phyloP scores from a whole-genome alignment of 1,284 basidiomycete genomes.

The Naganishia sp. region DNA sequence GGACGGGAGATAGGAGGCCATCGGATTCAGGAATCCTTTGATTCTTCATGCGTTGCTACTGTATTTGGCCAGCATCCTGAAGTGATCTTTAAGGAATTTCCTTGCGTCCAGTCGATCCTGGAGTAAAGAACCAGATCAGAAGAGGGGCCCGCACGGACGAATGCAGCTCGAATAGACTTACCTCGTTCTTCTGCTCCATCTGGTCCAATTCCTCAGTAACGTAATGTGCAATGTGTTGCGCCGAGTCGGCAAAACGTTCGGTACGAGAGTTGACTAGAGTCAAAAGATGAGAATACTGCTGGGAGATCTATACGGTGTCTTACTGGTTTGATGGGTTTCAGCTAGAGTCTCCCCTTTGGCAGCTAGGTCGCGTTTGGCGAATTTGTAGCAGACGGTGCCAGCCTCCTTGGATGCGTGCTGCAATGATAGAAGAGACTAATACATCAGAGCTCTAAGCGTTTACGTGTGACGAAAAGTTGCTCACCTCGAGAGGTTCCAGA shows the following conservation, averaged over 20 bases:
- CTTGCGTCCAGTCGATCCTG: conserved; percentile 13
- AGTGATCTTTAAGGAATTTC: conserved; percentile 14
- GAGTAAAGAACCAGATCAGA: neutral
- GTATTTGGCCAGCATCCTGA: conserved; percentile 12
- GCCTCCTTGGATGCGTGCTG: conserved; percentile 6
- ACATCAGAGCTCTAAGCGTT: too few relatives aligned
- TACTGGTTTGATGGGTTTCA: conserved; percentile 2
- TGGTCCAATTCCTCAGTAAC: conserved; percentile 3
- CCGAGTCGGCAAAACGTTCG: conserved; percentile 6
- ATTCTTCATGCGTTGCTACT: neutral
- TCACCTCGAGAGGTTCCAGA: conserved; percentile 6
- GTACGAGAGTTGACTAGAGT: conserved; percentile 1
- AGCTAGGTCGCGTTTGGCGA: conserved; percentile 2
- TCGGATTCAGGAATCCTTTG: neutral
- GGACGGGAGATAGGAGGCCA: too few relatives aligned
- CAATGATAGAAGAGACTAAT: neutral
- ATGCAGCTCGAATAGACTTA: neutral
- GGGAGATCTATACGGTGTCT: neutral
- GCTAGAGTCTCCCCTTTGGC: neutral
- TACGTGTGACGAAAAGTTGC: neutral
- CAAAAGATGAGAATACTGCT: neutral
- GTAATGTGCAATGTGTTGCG: neutral
- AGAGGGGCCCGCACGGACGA: too few relatives aligned
- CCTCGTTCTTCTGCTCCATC: conserved; percentile 14
- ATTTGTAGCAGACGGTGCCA: neutral